phyloP scores from a whole-genome alignment of 1,284 basidiomycete genomes.

The Tilletia walkeri region DNA sequence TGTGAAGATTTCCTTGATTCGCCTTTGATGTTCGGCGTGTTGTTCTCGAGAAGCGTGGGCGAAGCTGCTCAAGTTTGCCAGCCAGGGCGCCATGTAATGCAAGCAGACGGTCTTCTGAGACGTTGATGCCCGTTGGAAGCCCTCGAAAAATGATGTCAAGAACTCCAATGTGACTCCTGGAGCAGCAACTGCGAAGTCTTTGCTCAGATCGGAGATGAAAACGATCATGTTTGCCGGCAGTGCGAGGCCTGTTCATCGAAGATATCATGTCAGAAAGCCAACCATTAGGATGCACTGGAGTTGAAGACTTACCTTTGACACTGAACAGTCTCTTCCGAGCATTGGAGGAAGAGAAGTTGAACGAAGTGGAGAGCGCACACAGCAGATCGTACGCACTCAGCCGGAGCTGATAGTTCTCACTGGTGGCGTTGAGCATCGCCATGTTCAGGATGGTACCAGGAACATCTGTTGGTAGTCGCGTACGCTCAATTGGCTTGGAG shows the following conservation, averaged over 20 bases:
- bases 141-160: slow-evolving; percentile 50
- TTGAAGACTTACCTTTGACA: slow-evolving; percentile 26
- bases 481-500: slow-evolving; percentile 36
- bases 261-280: background rate
- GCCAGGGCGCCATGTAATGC: slow-evolving; percentile 50
- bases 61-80: slow-evolving; percentile 48
- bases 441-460: slow-evolving; percentile 52
- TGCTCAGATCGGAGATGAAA: slow-evolving; percentile 48
- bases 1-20: slow-evolving; percentile 50
- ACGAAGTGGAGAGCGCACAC: slow-evolving; percentile 50
- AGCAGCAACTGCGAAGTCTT: slow-evolving; percentile 46
- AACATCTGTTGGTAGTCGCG: slow-evolving; percentile 45
- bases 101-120: slow-evolving; percentile 47
- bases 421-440: slow-evolving; percentile 53
- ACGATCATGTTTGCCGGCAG: slow-evolving; percentile 48
- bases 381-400: slow-evolving; percentile 49
- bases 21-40: slow-evolving; percentile 43
- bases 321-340: slow-evolving; percentile 45
- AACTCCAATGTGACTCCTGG: slow-evolving; percentile 51
- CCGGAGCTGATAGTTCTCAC: slow-evolving; percentile 37
- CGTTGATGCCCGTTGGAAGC: slow-evolving; percentile 42
- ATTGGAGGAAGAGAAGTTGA: slow-evolving; percentile 49
- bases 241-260: slow-evolving; percentile 29
- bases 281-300: background rate
- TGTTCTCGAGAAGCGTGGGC: slow-evolving; percentile 45